Evolutionary conservation across 257 asterid species (phyloP), one percentile per base, ranked within the genome.

Genomic region (Eustoma russellianum): DNA sequence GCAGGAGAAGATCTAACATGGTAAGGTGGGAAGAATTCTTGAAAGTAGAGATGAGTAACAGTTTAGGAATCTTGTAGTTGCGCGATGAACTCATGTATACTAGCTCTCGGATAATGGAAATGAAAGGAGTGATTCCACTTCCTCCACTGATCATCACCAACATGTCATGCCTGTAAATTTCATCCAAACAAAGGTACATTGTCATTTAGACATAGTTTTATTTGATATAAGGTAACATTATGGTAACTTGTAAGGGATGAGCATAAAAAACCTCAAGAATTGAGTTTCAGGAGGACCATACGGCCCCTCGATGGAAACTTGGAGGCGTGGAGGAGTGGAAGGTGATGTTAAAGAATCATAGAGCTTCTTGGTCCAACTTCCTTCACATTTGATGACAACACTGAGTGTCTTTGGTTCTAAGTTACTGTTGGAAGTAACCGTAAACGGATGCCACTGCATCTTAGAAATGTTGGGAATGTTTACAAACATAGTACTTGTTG

Each of bases 381-480:
- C 97, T 50, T 83, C 97, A 33, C 95, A 80, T 73, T 83, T 85
- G 66, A 92, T 77, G 59, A 83, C 67, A 18, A 88, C 95, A 59
- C 94, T 87, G 41, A 88, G 65, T 14, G 65, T 83, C 33, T 87
- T 93, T 14, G 78, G 81, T 56, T 92, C 97, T 53, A 88, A 60
- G 56, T 69, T 76, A 60, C 78, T 68, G 52, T 63, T 92, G 47
- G 98, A 85, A 18, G 83, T 84, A 6, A 92, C 62, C 10, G 97
- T 92, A 68, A 88, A 92, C 47, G 98, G 98, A 72, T 92, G 98
- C 98, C 98, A 92, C 48, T 92, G 98, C 51, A 88, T 71, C 80
- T 80, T 92, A 52, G 98, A 92, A 52, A 92, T 73, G 76, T 58
- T 53, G 14, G 94, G 86, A 17, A 92, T 76, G 61, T 87, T 80